phyloP scores from a whole-genome alignment of 768 basidiomycete species.

The Cyclocybe cylindracea region DNA sequence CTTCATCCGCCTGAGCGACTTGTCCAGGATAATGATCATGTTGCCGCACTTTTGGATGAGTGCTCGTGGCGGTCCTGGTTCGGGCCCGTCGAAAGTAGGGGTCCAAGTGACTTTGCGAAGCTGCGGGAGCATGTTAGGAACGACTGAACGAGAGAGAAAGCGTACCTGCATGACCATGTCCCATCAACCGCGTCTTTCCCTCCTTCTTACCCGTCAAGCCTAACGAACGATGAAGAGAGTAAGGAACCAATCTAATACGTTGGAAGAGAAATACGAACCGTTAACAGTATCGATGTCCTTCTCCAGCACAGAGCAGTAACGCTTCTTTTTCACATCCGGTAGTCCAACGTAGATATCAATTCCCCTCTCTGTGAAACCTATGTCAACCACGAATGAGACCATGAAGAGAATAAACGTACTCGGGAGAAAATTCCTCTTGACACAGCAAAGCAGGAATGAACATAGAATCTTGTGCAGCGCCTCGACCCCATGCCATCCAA shows the following conservation, averaged over 20 bases:
- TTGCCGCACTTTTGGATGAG: conserved; percentile 92
- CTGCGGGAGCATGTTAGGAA: conserved; percentile 25
- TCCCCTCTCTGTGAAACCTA: conserved; percentile 74
- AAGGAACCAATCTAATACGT: background rate
- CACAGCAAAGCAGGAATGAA: conserved; percentile 90
- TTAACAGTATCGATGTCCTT: conserved; percentile 99
- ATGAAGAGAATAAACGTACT: conserved; percentile 44
- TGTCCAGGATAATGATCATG: conserved; percentile 98
- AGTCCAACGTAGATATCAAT: conserved; percentile 98
- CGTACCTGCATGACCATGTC: conserved; percentile 97
- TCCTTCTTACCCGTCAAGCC: conserved; percentile 96
- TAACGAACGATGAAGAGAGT: conserved; percentile 32
- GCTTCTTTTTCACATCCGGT: conserved; percentile 96
- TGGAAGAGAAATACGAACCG: conserved; percentile 44
- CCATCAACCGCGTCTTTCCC: conserved; percentile 95
- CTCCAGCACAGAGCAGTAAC: conserved; percentile 95
- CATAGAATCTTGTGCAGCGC: conserved; percentile 96
- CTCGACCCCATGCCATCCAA: conserved; percentile 71
- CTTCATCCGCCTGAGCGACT: conserved; percentile 84
- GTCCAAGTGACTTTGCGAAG: conserved; percentile 88
- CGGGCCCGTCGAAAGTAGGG: conserved; percentile 92
- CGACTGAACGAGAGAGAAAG: background rate
- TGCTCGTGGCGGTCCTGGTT: conserved; percentile 98
- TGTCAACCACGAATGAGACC: background rate
- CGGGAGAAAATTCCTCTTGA: conserved; percentile 94